Conservation (phyloP, 768 basidiomycete genomes). For the Fomitopsis pulvina region DNA sequence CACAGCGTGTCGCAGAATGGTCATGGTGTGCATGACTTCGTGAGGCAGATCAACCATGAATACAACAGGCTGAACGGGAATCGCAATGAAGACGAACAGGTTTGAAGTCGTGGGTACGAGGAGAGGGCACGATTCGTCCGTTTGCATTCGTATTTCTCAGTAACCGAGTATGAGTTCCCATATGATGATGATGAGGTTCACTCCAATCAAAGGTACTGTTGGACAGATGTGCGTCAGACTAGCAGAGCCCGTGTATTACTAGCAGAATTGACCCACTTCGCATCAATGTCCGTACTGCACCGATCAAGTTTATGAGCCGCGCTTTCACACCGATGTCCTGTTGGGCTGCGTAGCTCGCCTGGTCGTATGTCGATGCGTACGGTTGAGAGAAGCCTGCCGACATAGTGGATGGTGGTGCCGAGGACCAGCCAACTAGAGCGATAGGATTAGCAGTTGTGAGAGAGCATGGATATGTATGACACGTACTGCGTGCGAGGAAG, state of each 20-base stretch:
- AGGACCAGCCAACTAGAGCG: slow-evolving; percentile 80
- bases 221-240: slow-evolving; percentile 6
- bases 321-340: slow-evolving; percentile 72
- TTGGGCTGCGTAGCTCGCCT: slow-evolving; percentile 46
- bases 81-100: neutral
- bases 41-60: slow-evolving; percentile 68
- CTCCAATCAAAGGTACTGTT: slow-evolving; percentile 86
- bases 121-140: neutral
- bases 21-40: slow-evolving; percentile 68
- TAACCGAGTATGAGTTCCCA: slow-evolving; percentile 75
- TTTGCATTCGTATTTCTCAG: slow-evolving; percentile 17
- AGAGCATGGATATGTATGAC: slow-evolving; percentile 1
- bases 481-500: slow-evolving; percentile 87
- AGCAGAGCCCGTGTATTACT: neutral
- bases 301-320: slow-evolving; percentile 85
- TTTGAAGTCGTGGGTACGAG: slow-evolving; percentile 13
- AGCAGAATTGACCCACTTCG: slow-evolving; percentile 64
- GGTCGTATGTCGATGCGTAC: slow-evolving; percentile 68
- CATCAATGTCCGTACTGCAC: slow-evolving; percentile 94
- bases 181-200: slow-evolving; percentile 82
- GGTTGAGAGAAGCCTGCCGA: slow-evolving; percentile 56
- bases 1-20: slow-evolving; percentile 47
- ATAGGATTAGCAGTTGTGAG: slow-evolving; percentile 11
- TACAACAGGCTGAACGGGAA: slow-evolving; percentile 55
- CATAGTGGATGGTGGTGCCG: slow-evolving; percentile 50